A percentile compares a stretch with the other conserved stretches of the same genome.
Evolutionary conservation across 2,329 filamentous ascomycete genomes (phyloP).

Genomic region (Aspergillus glaucus): DNA sequence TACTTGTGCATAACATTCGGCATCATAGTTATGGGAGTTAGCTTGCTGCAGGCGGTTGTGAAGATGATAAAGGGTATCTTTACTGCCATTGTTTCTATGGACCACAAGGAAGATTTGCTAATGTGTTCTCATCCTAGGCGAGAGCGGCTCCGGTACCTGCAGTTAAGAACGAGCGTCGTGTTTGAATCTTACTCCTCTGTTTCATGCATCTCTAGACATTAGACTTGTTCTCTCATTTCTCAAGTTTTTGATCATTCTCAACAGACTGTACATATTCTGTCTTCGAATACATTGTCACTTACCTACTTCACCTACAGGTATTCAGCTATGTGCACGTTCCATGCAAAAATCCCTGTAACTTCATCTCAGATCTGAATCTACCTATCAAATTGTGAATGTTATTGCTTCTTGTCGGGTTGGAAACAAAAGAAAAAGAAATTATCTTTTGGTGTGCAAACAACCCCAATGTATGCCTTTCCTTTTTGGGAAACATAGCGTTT

Average conservation of each 20-base stretch:
- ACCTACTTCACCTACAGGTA: background rate
- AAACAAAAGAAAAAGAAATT: background rate
- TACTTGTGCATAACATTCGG: conserved; percentile 73
- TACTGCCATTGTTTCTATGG: background rate
- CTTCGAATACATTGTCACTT: background rate
- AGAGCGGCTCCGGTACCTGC: conserved; percentile 29
- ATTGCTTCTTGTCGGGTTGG: background rate
- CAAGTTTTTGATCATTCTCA: background rate
- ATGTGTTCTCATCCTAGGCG: conserved; percentile 18
- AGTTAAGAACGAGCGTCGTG: conserved; percentile 7
- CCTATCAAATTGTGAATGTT: background rate
- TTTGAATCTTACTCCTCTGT: background rate
- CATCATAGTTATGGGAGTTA: conserved; percentile 71
- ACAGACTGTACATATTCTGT: background rate
- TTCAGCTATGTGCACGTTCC: no score
- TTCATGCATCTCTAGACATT: background rate
- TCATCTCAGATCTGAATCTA: background rate
- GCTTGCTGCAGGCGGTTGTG: conserved; percentile 62
- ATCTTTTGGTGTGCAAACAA: background rate
- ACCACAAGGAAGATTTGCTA: conserved; percentile 4
- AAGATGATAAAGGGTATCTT: conserved; percentile 55
- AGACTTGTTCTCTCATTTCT: background rate
- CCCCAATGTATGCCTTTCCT: background rate
- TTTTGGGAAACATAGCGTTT: background rate
- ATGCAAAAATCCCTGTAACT: no score